These are phyloP conservation scores for Mercurialis annua DNA, from an alignment of 345 rosid genomes.

Conservation along the genomic window DNA sequence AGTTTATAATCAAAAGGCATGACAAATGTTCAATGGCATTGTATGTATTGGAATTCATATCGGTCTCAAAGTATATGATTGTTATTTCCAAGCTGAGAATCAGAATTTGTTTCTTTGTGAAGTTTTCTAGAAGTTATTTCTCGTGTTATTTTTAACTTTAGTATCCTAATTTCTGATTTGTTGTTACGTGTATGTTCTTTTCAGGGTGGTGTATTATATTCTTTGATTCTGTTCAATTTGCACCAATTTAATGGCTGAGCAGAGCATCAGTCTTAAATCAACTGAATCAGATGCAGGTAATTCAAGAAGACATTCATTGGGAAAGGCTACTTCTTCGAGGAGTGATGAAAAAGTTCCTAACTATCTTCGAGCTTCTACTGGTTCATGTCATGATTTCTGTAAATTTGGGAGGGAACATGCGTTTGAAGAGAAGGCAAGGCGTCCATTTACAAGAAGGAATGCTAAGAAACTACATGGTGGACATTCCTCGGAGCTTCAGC, in stretches of 20 bases:
- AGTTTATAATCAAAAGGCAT: background rate
- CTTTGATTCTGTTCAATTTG: conserved; percentile 7
- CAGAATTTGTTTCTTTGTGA: background rate
- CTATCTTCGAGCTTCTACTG: conserved; percentile 69
- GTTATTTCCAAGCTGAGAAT: conserved; percentile 1
- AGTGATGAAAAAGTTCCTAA: conserved; percentile 45
- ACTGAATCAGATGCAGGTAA: conserved; percentile 25
- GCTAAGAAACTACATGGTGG: conserved; percentile 32
- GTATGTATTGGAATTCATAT: background rate
- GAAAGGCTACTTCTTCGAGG: conserved; percentile 33
- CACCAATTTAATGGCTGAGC: conserved; percentile 44
- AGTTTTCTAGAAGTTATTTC: background rate
- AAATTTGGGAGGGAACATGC: conserved; percentile 62
- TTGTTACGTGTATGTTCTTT: conserved; percentile 1
- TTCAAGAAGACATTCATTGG: conserved; percentile 44
- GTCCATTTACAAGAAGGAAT: conserved; percentile 36
- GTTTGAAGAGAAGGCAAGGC: conserved; percentile 42
- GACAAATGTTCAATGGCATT: background rate
- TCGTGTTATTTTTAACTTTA: background rate
- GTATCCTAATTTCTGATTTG: background rate
- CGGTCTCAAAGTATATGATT: background rate
- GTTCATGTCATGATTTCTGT: conserved; percentile 85
- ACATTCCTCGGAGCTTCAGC: conserved; percentile 27
- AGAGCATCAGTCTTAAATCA: conserved; percentile 27
- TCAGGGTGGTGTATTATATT: conserved; percentile 3